phyloP scores from a whole-genome alignment of 2,329 filamentous ascomycete species.

The Pleurostoma richardsiae region DNA sequence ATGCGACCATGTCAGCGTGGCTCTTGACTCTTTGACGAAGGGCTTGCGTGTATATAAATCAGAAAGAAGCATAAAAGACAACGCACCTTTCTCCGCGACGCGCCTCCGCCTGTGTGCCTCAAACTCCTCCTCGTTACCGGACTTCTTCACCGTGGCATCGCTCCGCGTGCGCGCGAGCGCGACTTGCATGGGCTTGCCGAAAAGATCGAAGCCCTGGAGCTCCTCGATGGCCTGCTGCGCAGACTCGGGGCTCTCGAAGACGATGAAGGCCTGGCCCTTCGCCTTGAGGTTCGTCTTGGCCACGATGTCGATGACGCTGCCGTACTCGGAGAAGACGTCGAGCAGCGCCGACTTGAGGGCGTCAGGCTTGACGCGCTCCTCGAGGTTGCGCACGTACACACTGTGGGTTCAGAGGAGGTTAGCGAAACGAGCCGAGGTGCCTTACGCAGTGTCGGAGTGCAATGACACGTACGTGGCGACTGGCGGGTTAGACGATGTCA shows the following conservation, averaged over 20 bases:
- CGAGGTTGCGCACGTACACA: constrained; percentile 75
- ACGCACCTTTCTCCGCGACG: constrained; percentile 81
- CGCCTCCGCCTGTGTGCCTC: constrained; percentile 82
- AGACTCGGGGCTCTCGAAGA: constrained; percentile 79
- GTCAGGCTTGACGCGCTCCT: constrained; percentile 85
- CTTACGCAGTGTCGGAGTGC: constrained; percentile 57
- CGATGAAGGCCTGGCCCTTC: constrained; percentile 93
- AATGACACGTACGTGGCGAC: constrained; percentile 71
- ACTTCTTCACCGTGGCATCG: constrained; percentile 76
- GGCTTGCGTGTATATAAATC: background rate
- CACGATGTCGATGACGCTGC: constrained; percentile 70
- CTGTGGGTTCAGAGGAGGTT: constrained; percentile 32
- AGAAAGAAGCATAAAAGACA: background rate
- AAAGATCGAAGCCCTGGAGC: constrained; percentile 86
- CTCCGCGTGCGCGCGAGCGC: constrained; percentile 78
- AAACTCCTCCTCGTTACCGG: constrained; percentile 73
- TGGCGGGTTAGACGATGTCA: constrained; percentile 34
- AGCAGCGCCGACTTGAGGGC: constrained; percentile 67
- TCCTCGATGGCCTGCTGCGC: constrained; percentile 80
- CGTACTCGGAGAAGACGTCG: constrained; percentile 84
- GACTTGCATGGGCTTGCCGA: constrained; percentile 84
- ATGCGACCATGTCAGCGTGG: constrained; percentile 3
- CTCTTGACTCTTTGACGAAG: background rate
- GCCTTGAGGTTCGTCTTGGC: constrained; percentile 76
- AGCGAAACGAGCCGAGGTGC: constrained; percentile 19